Percentiles rank a stretch among this genome's conserved stretches.
Evolutionary conservation across 148 eudicot species (phyloP).

Genomic region (Selenicereus undatus): DNA sequence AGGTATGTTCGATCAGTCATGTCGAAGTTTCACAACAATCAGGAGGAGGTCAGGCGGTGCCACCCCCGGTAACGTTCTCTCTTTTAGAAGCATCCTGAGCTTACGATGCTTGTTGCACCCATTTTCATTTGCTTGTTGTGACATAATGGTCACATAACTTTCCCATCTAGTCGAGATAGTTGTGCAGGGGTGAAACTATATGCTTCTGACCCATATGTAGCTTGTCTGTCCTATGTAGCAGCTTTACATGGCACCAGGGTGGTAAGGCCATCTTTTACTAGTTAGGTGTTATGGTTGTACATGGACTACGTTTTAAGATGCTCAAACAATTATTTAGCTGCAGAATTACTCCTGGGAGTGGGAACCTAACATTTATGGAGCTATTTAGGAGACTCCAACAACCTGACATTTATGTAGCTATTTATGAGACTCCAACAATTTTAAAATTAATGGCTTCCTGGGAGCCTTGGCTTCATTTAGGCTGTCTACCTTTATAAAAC

Average conservation of each 20-base stretch:
- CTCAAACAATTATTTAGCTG: not conserved
- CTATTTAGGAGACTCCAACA: no score
- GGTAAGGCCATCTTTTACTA: not conserved
- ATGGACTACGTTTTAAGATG: not conserved
- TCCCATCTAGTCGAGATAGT: not conserved
- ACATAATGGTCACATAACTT: not conserved
- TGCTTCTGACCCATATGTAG: not conserved
- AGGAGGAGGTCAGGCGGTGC: slow-evolving; percentile 51
- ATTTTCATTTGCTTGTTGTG: not conserved
- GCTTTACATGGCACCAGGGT: not conserved
- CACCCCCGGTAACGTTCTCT: slow-evolving; percentile 68
- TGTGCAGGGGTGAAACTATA: not conserved
- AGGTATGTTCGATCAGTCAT: slow-evolving; percentile 88
- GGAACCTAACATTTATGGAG: no score
- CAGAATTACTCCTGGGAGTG: no score
- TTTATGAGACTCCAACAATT: no score
- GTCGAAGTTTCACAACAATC: slow-evolving; percentile 57
- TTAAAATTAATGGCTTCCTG: no score
- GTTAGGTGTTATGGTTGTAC: not conserved
- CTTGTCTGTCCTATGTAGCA: not conserved
- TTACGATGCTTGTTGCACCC: not conserved
- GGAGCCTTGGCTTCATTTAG: no score
- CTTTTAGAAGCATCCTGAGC: not conserved
- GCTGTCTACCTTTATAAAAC: no score
- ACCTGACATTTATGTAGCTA: no score